phyloP scores from a whole-genome alignment of 306 rosid species.

The Argentina anserina region DNA sequence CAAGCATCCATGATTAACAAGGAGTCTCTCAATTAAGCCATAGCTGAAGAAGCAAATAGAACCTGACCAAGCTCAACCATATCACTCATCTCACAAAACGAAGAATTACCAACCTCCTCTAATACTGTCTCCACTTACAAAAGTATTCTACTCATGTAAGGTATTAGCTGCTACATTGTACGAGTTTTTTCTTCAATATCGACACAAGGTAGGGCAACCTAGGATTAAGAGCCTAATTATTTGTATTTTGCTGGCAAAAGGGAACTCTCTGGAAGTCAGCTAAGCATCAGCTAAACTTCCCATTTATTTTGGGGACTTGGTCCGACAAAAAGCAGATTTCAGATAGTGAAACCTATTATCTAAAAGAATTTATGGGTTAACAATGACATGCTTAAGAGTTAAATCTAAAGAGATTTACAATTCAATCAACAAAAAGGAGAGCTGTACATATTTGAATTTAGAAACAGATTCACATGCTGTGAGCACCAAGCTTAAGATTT shows the following conservation, averaged over 20 bases:
- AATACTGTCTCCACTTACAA: not conserved
- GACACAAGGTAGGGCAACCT: not conserved
- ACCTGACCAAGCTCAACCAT: not conserved
- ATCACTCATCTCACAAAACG: not conserved
- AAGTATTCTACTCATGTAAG: not conserved
- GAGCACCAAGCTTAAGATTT: not conserved
- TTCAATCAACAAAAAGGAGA: not conserved
- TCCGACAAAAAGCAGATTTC: not conserved
- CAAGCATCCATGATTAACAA: not conserved
- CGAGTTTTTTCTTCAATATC: not conserved
- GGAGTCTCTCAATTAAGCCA: not conserved
- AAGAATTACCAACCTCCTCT: not conserved
- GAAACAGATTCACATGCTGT: constrained; percentile 9
- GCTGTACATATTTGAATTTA: constrained; percentile 18
- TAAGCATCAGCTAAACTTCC: not conserved
- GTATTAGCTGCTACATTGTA: not conserved
- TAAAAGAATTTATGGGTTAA: too few relatives aligned
- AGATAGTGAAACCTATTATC: not conserved
- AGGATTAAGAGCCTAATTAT: not conserved
- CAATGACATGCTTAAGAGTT: not conserved
- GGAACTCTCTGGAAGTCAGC: not conserved
- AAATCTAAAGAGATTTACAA: not conserved
- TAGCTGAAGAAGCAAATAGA: not conserved
- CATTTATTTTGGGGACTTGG: not conserved
- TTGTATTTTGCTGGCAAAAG: not conserved